phyloP scores from a whole-genome alignment of 2,329 filamentous ascomycete species.

The Curvularia sp. region DNA sequence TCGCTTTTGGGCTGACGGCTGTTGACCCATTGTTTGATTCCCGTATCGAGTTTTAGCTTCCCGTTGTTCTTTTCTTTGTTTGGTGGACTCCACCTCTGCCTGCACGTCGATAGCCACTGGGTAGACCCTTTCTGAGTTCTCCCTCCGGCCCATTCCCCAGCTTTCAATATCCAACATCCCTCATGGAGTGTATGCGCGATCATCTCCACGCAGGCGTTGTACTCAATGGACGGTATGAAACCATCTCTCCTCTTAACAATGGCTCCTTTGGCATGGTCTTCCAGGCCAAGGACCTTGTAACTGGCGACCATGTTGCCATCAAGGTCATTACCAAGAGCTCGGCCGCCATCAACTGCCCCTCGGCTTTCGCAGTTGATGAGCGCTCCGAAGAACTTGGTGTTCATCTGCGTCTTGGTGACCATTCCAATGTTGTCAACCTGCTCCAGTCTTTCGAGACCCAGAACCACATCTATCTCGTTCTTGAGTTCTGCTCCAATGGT shows the following conservation, averaged over 20 bases:
- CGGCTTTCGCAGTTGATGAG: constrained; percentile 78
- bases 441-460: constrained; percentile 91
- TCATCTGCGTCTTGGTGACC: constrained; percentile 78
- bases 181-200: constrained; percentile 87
- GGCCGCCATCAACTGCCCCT: constrained; percentile 64
- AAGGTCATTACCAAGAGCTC: constrained; percentile 92
- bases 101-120: constrained; percentile 40
- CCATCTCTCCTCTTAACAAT: constrained; percentile 93
- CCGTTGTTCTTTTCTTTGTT: constrained; percentile 32
- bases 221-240: constrained; percentile 88
- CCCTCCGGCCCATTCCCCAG: constrained; percentile 35
- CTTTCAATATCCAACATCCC: constrained; percentile 26
- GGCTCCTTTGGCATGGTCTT: constrained; percentile 99
- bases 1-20: constrained; percentile 45
- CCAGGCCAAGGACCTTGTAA: constrained; percentile 80
- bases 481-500: constrained; percentile 94
- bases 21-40: constrained; percentile 48
- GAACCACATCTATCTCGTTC: constrained; percentile 86
- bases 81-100: constrained; percentile 24
- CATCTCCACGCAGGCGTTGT: constrained; percentile 80
- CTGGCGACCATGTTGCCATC: constrained; percentile 84
- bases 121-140: constrained; percentile 48
- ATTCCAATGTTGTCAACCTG: constrained; percentile 93
- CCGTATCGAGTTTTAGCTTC: constrained; percentile 37
- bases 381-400: constrained; percentile 81